phyloP scores from a whole-genome alignment of 768 basidiomycete genomes.

The Pulveroboletus sp. region DNA sequence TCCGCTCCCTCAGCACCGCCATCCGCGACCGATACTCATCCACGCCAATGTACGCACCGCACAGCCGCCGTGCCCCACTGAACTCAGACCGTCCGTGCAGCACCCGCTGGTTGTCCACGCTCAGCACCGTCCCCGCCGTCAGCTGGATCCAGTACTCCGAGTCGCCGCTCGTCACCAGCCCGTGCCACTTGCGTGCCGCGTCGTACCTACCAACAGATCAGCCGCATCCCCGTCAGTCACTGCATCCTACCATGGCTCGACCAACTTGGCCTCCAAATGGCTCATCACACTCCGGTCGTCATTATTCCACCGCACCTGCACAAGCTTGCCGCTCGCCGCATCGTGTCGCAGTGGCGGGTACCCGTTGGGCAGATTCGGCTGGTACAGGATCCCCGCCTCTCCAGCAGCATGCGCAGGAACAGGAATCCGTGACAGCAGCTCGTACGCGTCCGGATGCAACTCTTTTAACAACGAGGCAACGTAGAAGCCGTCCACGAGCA shows the following conservation, averaged over 20 bases:
- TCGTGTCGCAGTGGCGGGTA: constrained; percentile 78
- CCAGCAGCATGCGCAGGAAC: constrained; percentile 91
- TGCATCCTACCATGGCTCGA: constrained; percentile 66
- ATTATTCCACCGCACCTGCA: constrained; percentile 91
- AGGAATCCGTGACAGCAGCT: constrained; percentile 60
- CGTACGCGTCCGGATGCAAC: constrained; percentile 68
- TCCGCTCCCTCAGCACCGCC: constrained; percentile 59
- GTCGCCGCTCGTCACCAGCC: constrained; percentile 70
- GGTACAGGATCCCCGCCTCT: constrained; percentile 55
- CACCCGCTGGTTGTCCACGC: constrained; percentile 91
- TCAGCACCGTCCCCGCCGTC: constrained; percentile 86
- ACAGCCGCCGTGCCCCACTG: constrained; percentile 85
- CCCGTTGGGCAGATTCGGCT: constrained; percentile 52
- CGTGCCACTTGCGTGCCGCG: constrained; percentile 78
- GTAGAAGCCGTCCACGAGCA: constrained; percentile 97
- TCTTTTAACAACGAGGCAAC: constrained; percentile 77
- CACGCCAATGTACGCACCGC: constrained; percentile 89
- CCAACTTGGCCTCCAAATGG: constrained; percentile 50
- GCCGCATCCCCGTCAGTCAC: background rate
- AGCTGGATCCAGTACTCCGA: constrained; percentile 93
- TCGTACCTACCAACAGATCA: constrained; percentile 54
- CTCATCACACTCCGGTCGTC: constrained; percentile 86
- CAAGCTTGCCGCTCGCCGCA: constrained; percentile 51
- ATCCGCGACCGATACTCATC: constrained; percentile 90
- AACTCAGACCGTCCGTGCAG: constrained; percentile 94